Percentiles rank a stretch among this genome's conserved stretches.
Evolutionary conservation across 768 basidiomycete species (phyloP).

Genomic region (Auriscalpium vulgare): DNA sequence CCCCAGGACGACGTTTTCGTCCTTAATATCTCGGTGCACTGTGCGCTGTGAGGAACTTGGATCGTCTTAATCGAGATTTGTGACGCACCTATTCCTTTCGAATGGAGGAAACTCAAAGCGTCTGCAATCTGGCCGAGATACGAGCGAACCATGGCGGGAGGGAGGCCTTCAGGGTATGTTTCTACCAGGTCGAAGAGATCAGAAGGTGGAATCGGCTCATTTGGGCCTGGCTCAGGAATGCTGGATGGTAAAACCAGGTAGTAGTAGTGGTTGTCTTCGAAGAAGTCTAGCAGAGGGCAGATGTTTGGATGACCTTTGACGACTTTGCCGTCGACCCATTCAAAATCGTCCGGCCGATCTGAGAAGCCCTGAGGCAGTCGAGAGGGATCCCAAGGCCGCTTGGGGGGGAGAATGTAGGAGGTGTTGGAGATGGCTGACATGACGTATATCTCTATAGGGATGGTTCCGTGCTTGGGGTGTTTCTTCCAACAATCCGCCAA

Average conservation of each 20-base stretch:
- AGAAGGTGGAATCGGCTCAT: slow-evolving; percentile 49
- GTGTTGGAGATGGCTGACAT: slow-evolving; percentile 86
- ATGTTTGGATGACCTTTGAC: slow-evolving; percentile 93
- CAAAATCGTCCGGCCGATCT: slow-evolving; percentile 22
- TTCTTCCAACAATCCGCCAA: slow-evolving; percentile 99
- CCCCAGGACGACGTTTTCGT: slow-evolving; percentile 89
- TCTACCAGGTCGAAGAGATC: slow-evolving; percentile 98
- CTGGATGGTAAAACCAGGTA: slow-evolving; percentile 85
- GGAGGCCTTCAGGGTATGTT: slow-evolving; percentile 76
- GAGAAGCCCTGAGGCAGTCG: slow-evolving; percentile 29
- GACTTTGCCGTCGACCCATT: slow-evolving; percentile 63
- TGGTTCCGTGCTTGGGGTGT: slow-evolving; percentile 89
- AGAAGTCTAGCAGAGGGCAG: slow-evolving; percentile 90
- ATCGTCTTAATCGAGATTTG: too few species aligned
- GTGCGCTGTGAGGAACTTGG: background rate
- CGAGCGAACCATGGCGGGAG: slow-evolving; percentile 61
- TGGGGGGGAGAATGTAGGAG: slow-evolving; percentile 68
- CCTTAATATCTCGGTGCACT: slow-evolving; percentile 98
- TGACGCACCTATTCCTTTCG: slow-evolving; percentile 77
- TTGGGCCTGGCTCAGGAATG: slow-evolving; percentile 47
- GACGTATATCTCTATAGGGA: slow-evolving; percentile 95
- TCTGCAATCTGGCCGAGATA: slow-evolving; percentile 94
- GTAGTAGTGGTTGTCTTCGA: slow-evolving; percentile 94
- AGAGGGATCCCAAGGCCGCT: slow-evolving; percentile 78
- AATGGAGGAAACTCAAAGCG: slow-evolving; percentile 81